phyloP scores from a whole-genome alignment of 2,329 filamentous ascomycete genomes.

The Xylariomycetidae sp. region DNA sequence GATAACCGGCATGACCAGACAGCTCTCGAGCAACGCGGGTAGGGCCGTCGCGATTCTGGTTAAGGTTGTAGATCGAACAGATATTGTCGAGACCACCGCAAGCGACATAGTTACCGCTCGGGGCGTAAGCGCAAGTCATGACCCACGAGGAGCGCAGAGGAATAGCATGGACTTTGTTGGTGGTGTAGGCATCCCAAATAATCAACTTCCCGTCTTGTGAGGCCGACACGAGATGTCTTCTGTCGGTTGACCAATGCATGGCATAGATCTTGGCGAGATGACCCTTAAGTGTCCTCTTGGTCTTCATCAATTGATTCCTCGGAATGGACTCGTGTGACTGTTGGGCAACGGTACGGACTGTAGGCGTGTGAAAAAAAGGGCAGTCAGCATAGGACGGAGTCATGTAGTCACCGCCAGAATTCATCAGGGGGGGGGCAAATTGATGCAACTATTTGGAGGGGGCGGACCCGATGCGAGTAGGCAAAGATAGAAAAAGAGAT shows the following conservation, averaged over 20 bases:
- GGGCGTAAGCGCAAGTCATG: conserved; percentile 99
- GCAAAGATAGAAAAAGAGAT: too few species aligned
- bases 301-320: conserved; percentile 90
- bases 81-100: conserved; percentile 99
- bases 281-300: conserved; percentile 92
- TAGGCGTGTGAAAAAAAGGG: conserved; percentile 2
- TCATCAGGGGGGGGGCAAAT: too few species aligned
- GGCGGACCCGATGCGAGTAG: too few species aligned
- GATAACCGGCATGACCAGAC: conserved; percentile 93
- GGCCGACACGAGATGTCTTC: conserved; percentile 92
- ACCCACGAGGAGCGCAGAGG: conserved; percentile 97
- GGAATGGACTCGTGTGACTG: conserved; percentile 90
- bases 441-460: too few species aligned
- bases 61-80: conserved; percentile 99
- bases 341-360: conserved; percentile 89
- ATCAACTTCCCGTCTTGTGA: conserved; percentile 99
- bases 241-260: conserved; percentile 99
- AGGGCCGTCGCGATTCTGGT: conserved; percentile 88
- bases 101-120: conserved; percentile 95
- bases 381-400: background rate
- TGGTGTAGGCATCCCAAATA: conserved; percentile 99
- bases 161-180: conserved; percentile 99
- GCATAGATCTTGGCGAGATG: conserved; percentile 99
- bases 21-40: conserved; percentile 93
- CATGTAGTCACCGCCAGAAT: background rate